Percentiles rank a stretch among this genome's conserved stretches.
Evolutionary conservation across 1,139 yeast species (phyloP).

Genomic region (Saccharomycopsis phalli): DNA sequence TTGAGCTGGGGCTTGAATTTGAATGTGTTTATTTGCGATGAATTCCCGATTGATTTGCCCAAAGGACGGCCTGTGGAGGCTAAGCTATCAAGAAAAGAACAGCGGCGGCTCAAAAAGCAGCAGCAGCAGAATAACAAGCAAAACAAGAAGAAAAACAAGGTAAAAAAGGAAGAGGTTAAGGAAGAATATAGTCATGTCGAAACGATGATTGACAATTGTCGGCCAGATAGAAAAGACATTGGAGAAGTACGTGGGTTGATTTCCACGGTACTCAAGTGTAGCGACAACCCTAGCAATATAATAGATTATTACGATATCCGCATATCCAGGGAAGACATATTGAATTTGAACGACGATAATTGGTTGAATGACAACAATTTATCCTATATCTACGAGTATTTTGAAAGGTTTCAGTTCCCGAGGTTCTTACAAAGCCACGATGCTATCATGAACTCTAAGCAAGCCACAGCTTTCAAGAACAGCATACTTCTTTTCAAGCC

Average conservation of each 20-base stretch:
- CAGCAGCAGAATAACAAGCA: not conserved
- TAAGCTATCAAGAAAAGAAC: not conserved
- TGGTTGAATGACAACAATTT: conserved; percentile 73
- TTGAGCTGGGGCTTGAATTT: conserved; percentile 7
- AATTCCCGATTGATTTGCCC: too few species aligned
- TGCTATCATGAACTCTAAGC: conserved; percentile 12
- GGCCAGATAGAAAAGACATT: not conserved
- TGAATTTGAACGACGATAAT: conserved; percentile 41
- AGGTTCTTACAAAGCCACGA: conserved; percentile 16
- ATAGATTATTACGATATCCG: conserved; percentile 34
- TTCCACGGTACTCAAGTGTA: not conserved
- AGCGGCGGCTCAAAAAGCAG: conserved; percentile 1
- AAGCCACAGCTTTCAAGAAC: conserved; percentile 3
- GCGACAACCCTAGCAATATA: conserved; percentile 21
- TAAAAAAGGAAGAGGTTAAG: not conserved
- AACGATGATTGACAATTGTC: not conserved
- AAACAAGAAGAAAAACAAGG: not conserved
- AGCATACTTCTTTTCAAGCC: conserved; percentile 31
- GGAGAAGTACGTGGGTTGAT: not conserved
- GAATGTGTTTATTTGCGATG: not conserved
- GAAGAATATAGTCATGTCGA: too few species aligned
- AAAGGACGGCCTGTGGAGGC: too few species aligned
- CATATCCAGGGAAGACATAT: conserved; percentile 38
- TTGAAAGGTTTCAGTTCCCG: conserved; percentile 32
- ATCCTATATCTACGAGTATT: conserved; percentile 51